Evolutionary conservation across 257 asterid species (phyloP), one percentile per base, ranked within the genome.

Genomic region (Solanum habrochaites): DNA sequence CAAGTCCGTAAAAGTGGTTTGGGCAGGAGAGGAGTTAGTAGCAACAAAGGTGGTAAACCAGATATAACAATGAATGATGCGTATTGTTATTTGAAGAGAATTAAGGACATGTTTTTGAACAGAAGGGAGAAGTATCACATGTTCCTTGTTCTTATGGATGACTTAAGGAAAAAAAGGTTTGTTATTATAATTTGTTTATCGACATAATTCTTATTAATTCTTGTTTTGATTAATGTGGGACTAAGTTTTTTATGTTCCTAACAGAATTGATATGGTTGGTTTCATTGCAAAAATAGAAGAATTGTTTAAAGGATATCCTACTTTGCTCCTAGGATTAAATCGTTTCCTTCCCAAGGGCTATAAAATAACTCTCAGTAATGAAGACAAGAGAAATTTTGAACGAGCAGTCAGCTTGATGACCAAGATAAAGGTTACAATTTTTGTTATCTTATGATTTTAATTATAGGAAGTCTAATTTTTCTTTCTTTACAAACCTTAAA

Each of bases 121-220:
- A n/a, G 6, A 91, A 93, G 92, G 88, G 97, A 95, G 88, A 97
- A 94, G 87, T 97, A 97, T 87, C 98, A 94, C 83, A 91, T 91
- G 91, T 97, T 95, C 89, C 98, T 97, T 87, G 96, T 95, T 56
- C 64, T 56, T 88, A 95, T 95, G 99, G 95, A 95, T 86, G 98
- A 94, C 90, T 97, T 95, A 83, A 97, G 95, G 95, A 94, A 96
- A 98, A 95, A 94, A 93, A 95, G 98, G 99, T 97, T 88, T 60
- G 83, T 88, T 25, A 37, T 42, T 82, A 60, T 40, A 82, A 74
- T 71, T 71, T 71, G 0, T 3, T 45, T 32, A 71, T 21, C 35
- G 45, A 16, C 45, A 71, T 71, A n/a, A 95, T 91, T 93, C 64
- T 95, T 5, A 20, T 89, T 62, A 62, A 62, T 74, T 52, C 70